A percentile compares a stretch with the other conserved stretches of the same genome.
Conservation (phyloP, 2,329 filamentous ascomycete genomes). For the Aspergillus sp. region DNA sequence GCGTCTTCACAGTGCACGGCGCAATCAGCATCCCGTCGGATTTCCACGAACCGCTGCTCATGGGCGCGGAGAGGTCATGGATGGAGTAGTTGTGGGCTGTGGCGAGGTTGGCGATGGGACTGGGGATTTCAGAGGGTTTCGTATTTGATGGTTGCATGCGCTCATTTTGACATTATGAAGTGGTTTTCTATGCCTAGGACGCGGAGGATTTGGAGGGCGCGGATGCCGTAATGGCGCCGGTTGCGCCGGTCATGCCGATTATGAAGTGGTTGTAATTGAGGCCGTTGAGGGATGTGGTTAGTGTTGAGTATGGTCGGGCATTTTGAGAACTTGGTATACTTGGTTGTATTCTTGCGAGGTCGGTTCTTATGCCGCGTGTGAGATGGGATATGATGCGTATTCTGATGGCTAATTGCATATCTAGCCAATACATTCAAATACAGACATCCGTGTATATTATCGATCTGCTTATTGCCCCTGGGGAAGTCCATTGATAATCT, state of each 20-base stretch:
- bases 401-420: no score
- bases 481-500: no score
- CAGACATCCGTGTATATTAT: no score
- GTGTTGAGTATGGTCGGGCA: no score
- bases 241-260: not conserved
- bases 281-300: no score
- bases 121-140: not conserved
- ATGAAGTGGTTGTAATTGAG: not conserved
- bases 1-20: conserved; percentile 41
- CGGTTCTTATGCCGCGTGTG: no score
- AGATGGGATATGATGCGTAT: no score
- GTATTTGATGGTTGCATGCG: not conserved
- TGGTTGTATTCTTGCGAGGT: no score
- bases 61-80: conserved; percentile 19
- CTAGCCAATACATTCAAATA: no score
- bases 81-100: not conserved
- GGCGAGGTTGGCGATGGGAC: no score
- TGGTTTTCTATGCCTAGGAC: not conserved
- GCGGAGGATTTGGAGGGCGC: not conserved
- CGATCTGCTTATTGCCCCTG: no score
- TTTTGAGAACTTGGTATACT: no score
- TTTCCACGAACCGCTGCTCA: conserved; percentile 15
- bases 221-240: not conserved
- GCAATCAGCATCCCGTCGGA: conserved; percentile 16
- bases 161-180: not conserved